These are phyloP conservation scores for Triangularia verruculosa DNA, from an alignment of 2,329 filamentous ascomycete species.

Conservation along the genomic window DNA sequence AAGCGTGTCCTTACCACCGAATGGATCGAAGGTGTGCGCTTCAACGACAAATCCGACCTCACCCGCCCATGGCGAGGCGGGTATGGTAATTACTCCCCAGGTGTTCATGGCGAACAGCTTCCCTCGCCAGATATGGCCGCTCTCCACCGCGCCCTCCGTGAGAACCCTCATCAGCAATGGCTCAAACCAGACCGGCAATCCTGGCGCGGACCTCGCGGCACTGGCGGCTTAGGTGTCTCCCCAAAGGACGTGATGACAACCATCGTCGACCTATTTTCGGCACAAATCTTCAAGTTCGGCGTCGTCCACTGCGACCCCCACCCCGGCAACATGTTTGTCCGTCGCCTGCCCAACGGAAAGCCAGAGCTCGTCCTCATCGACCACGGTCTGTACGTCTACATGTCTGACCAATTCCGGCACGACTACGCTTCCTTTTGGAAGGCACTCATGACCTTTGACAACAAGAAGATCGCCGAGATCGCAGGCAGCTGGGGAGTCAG, in stretches of 20 bases:
- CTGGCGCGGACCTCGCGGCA: slow-evolving; percentile 70
- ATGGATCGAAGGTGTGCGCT: slow-evolving; percentile 91
- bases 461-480: slow-evolving; percentile 69
- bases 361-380: slow-evolving; percentile 94
- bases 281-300: slow-evolving; percentile 97
- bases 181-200: slow-evolving; percentile 77
- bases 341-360: slow-evolving; percentile 75
- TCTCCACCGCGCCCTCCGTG: slow-evolving; percentile 45
- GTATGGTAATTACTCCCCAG: slow-evolving; percentile 71
- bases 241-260: slow-evolving; percentile 90
- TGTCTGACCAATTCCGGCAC: slow-evolving; percentile 77
- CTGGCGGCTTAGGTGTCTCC: slow-evolving; percentile 79
- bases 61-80: slow-evolving; percentile 76
- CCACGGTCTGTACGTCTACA: slow-evolving; percentile 92
- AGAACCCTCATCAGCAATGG: slow-evolving; percentile 53
- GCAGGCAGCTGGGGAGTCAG: slow-evolving; percentile 82
- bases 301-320: slow-evolving; percentile 95
- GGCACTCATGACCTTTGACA: slow-evolving; percentile 89
- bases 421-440: slow-evolving; percentile 94
- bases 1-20: slow-evolving; percentile 88
- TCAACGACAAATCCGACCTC: slow-evolving; percentile 89
- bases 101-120: slow-evolving; percentile 66
- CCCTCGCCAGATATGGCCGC: slow-evolving; percentile 46
- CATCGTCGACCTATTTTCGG: slow-evolving; percentile 94
- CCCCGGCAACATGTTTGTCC: slow-evolving; percentile 95